Evolutionary conservation across 2,329 filamentous ascomycete species (phyloP).

Genomic region (Hymenoscyphus repandus): DNA sequence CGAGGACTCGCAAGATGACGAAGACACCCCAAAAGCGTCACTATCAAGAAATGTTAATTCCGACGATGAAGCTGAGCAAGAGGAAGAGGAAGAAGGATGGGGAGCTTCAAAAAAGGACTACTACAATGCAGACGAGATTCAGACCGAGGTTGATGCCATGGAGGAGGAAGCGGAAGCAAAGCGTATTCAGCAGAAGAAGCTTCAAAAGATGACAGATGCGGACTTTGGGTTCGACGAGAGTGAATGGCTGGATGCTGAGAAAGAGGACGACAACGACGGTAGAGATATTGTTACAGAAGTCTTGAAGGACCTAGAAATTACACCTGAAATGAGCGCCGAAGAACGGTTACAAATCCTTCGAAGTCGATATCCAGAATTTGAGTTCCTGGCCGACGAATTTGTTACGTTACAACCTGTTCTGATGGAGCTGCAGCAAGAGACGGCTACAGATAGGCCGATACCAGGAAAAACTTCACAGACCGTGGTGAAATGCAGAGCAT

Average conservation of each 20-base stretch:
- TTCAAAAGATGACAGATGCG: conserved; percentile 81
- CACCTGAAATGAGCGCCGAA: conserved; percentile 68
- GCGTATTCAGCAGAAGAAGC: conserved; percentile 82
- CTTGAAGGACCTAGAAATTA: conserved; percentile 77
- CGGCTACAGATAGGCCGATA: conserved; percentile 36
- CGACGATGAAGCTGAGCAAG: conserved; percentile 50
- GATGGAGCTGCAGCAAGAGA: conserved; percentile 50
- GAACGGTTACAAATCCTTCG: conserved; percentile 73
- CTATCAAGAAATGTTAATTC: conserved; percentile 55
- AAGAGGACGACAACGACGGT: conserved; percentile 39
- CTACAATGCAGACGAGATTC: conserved; percentile 77
- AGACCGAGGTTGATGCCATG: conserved; percentile 64
- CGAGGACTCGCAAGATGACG: conserved; percentile 32
- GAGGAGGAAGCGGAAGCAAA: conserved; percentile 91
- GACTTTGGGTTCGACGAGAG: conserved; percentile 92
- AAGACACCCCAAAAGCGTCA: conserved; percentile 19
- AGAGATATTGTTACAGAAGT: conserved; percentile 72
- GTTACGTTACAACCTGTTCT: conserved; percentile 49
- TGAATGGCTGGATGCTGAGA: conserved; percentile 67
- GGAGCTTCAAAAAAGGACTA: conserved; percentile 84
- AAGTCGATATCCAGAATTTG: conserved; percentile 86
- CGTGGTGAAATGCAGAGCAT: conserved; percentile 69
- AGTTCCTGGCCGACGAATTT: conserved; percentile 71
- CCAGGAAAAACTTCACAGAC: not conserved
- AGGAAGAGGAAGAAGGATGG: conserved; percentile 67